Base-by-base conservation (phyloP, 176 grass and related monocot genomes). In the Bolboschoenus planiculmis region DNA sequence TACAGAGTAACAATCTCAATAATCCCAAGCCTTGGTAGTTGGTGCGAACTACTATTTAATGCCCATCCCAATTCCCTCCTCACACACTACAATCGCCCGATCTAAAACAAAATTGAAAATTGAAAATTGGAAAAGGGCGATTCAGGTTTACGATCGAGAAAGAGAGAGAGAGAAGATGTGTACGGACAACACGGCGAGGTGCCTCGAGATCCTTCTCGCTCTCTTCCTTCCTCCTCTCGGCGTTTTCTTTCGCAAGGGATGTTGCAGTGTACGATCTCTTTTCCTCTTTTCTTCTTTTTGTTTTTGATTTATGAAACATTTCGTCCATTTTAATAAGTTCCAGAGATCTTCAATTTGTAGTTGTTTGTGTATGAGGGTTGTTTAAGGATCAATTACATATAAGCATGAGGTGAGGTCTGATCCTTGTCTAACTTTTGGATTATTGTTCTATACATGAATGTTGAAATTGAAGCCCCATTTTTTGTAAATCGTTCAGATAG, bases 211-310 rank as follows among this genome's bases (percentile, higher is more conserved):
- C 26, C 56, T 82, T 43, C 56, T 82, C 23, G 79, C 79, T 82
- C 79, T 82, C 21, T 0, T 82, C 36, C 79, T 82, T 13, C 79
- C 79, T 60, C 79, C 79, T 3, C 39, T 82, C 79, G 79, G 79
- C 36, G 79, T 82, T 13, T 82, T 82, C 79, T 82, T 82, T 18
- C 79, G 58, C 79, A 82, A 82, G 79, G 79, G 79, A 7, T 82
- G 16, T 8, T 82, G 79, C 79, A 82, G 79, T 64, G 79, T 82
- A 82, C 43, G 37, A 65, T 82, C 13, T 64, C 39, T 31, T 10
- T 20, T 44, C 27, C 31, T 77, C 10, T 43, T 8, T 31, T 78
- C 9, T 10, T 2, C 4, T 2, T 4, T 56, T 57, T 71, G 10
- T 71, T 70, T 54, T 20, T 7, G 30, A 16, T 34, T 37, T 80